A percentile compares a stretch with the other conserved stretches of the same genome.
These are phyloP conservation scores for Euphorbia celastroides DNA, from an alignment of 441 rosid species.

Conservation along the genomic window DNA sequence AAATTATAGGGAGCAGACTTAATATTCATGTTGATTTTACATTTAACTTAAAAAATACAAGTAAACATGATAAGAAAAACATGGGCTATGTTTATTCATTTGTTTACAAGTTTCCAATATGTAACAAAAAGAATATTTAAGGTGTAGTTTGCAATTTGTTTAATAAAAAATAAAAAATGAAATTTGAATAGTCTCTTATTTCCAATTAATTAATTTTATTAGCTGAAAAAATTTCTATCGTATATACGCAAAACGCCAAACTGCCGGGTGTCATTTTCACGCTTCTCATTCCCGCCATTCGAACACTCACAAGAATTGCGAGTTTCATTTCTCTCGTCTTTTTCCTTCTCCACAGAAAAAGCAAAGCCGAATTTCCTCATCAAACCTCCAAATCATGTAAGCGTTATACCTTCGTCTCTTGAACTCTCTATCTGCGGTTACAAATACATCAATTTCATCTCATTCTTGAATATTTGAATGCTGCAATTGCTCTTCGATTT, in stretches of 20 bases:
- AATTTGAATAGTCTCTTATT: no score
- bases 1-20: no score
- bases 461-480: background rate
- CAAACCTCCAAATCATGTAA: background rate
- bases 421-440: background rate
- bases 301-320: conserved; percentile 7
- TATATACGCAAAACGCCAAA: background rate
- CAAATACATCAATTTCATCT: background rate
- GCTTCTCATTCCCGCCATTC: conserved; percentile 20
- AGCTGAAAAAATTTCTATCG: no score
- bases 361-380: background rate
- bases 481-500: background rate
- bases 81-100: no score
- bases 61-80: no score
- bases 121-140: no score
- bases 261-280: background rate
- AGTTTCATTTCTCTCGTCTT: background rate
- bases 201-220: no score
- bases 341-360: conserved; percentile 2
- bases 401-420: background rate
- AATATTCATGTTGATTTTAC: no score
- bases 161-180: no score
- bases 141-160: no score
- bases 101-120: no score
- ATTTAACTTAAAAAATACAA: no score